Evolutionary conservation across 1,284 basidiomycete genomes (phyloP).

Genomic region (Sporisorium sorghi): DNA sequence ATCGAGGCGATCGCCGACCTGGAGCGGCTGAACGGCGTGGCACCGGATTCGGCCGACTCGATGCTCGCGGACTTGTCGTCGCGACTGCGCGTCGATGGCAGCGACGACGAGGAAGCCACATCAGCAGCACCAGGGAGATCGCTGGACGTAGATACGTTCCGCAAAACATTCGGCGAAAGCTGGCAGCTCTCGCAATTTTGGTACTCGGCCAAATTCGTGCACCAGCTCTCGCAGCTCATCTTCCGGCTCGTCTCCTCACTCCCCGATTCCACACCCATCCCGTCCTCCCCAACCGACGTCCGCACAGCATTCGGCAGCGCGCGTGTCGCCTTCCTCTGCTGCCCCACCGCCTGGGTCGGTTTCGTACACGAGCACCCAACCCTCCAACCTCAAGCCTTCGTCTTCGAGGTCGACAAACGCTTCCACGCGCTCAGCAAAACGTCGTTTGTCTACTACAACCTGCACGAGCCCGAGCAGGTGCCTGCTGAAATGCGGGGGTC

Average conservation of each 20-base stretch:
- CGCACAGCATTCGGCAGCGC: constrained; percentile 15
- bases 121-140: not conserved
- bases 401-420: constrained; percentile 67
- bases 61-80: constrained; percentile 30
- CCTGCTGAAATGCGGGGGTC: constrained; percentile 49
- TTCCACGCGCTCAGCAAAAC: constrained; percentile 60
- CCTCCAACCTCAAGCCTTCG: constrained; percentile 36
- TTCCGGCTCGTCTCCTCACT: constrained; percentile 17
- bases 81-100: constrained; percentile 16
- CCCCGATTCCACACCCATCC: constrained; percentile 2
- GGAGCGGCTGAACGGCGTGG: constrained; percentile 46
- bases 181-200: constrained; percentile 54
- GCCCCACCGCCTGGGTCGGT: constrained; percentile 68
- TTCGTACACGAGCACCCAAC: constrained; percentile 63
- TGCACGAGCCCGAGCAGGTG: constrained; percentile 60
- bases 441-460: constrained; percentile 66
- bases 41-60: constrained; percentile 38
- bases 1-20: constrained; percentile 52
- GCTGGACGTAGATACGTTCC: constrained; percentile 51
- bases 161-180: constrained; percentile 61
- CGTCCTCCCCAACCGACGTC: not conserved
- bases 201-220: constrained; percentile 41
- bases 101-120: not conserved
- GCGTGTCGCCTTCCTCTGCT: constrained; percentile 66
- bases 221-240: constrained; percentile 35